Base-by-base conservation (phyloP, 129 eudicot species). In the Cynara cardunculus region DNA sequence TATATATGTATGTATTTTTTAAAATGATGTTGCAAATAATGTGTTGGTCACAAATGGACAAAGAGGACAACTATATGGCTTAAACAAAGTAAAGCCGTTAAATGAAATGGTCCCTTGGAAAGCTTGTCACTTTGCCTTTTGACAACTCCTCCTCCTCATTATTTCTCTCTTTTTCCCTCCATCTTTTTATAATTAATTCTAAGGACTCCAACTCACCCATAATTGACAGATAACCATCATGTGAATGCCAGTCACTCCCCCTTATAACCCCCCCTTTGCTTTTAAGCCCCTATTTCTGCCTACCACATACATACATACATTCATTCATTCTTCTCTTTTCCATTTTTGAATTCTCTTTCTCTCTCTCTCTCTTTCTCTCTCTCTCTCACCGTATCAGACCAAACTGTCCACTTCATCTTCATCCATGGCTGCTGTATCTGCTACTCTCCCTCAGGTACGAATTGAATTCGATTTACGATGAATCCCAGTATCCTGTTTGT, bases 221-320 rank as follows among this genome's bases (percentile, higher is more conserved):
- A 82, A 81, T 84, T 89, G 97, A 91, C 97, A 91, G 98, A 78
- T 93, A 84, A 93, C 87, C 87, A 83, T 83, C 94, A 90, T 86
- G 91, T 87, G 89, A 84, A 49, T 80, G 85, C 81, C 81, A 76
- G 78, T 81, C 85, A 84, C 78, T 69, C 78, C 67, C 30, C 81
- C 84, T n/a, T n/a, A 37, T 72, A 77, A 27, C 31, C 59, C 77
- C 73, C 56, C 35, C 14, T 77, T 71, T 77, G 76, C 85, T 80
- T 80, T 80, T 76, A 82, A 61, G 39, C 78, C 72, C 73, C 5
- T 77, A 71, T 77, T 83, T 85, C 81, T 89, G 83, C 44, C 73
- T 71, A 13, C 25, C 77, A 71, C 80, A 72, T 39, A 56, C 71
- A 66, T 28, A 21, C 86, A 61, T 71, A 68, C 71, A 27, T 79